Evolutionary conservation across 768 basidiomycete genomes (phyloP), one percentile per base, ranked within the genome.

Genomic region (Boletus insuetus): DNA sequence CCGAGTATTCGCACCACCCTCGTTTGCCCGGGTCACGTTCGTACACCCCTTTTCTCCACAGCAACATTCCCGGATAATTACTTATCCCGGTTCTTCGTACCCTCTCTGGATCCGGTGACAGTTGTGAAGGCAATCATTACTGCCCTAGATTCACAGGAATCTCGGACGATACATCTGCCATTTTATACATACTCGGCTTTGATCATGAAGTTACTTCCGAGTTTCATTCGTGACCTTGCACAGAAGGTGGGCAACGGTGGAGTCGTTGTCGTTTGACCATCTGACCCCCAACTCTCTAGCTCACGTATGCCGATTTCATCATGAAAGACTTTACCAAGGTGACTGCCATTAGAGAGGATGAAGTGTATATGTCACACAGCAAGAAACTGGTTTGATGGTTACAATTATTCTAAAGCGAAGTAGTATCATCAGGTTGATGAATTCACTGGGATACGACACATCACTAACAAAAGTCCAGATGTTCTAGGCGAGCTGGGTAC

Each of bases 1-100:
- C 89, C 89, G 2, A 69, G 75, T 41, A 84, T 99, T 70, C 87
- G 91, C n/a, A 96, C 94, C 11, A 94, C 93, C 3, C 78, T 98
- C 20, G 72, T 98, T 55, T 78, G 86, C 50, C 87, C 96, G 1
- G 91, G 91, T 2, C 88, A 91, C 67, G 77, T 93, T 64, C 70
- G 78, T 42, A 96, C 95, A 0, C 78, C 81, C 3, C 79, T 98
- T 66, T 98, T 98, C 74, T 79, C 84, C 16, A 79, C 77, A 0
- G 64, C 81, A 20, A 71, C 66, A 11, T 71, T 85, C 40, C 84
- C 89, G 5, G 64, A 69, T 34, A 77, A 73, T 53, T 57, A 69
- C 26, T 62, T 86, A 39, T 83, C 80, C 72, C 78, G 76, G 52
- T 98, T 98, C 76, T 78, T 94, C 65, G 79, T 85, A 45, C 94